Base-by-base conservation (phyloP, 257 asterid species). In the Salvia miltiorrhiza region DNA sequence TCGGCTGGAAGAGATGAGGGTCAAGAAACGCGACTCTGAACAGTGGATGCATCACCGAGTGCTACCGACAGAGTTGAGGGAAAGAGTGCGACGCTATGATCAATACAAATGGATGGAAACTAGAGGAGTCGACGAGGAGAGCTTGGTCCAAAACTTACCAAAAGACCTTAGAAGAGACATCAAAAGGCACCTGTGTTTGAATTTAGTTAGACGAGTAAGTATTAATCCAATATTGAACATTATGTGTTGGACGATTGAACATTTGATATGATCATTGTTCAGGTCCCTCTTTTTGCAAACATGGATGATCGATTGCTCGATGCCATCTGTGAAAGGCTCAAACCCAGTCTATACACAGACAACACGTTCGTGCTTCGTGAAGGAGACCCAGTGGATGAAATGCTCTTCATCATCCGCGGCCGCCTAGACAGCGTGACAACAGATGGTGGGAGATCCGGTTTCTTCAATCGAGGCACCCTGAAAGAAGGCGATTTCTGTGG, bases 11-110 rank as follows among this genome's bases (percentile, higher is more conserved):
- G 97, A 93, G 79, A 93, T 93, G 99, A 87, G 99, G 76, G 73
- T 93, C 65, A 93, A 90, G 69, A 82, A 90, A 64, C 88, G 95
- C 2, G 99, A 93, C 75, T 90, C 99, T 0, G 97, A 93, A 86
- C 97, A 86, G 63, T 93, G 99, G 99, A 93, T 93, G 99, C 97
- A 87, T 80, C 99, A 93, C 76, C 76, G 99, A 49, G 92, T 93
- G 35, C 90, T 93, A 20, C 99, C 99, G 16, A 81, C 80, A 17
- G 96, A 94, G 73, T 87, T 89, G 24, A 82, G 88, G 84, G 95
- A 90, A 74, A 79, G 95, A 71, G 99, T 93, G 7, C 73, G 97
- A 41, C 95, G 99, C 21, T 91, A 93, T 26, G 96, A 93, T 80
- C 96, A 89, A 48, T 88, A 90, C 89, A 89, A 87, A 79, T 87